Evolutionary conservation across 2,329 filamentous ascomycete genomes (phyloP), one percentile per base, ranked within the genome.

Genomic region (Paramyrothecium sp.): DNA sequence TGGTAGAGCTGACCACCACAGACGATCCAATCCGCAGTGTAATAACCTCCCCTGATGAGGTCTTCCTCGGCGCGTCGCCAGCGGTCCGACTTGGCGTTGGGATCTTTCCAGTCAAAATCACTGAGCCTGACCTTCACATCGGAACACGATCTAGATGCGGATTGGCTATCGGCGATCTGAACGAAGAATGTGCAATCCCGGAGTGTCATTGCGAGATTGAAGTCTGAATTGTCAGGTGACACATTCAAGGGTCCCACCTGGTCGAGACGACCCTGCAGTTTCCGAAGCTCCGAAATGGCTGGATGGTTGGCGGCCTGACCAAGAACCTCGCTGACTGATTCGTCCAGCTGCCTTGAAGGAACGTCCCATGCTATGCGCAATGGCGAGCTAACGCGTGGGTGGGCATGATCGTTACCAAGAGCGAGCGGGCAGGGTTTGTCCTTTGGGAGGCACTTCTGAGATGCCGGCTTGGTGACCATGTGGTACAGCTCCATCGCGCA

Each of bases 141-240:
- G 7, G 64, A 60, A 1, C 65, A 58, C 8, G 60, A 51, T 48
- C 59, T 52, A 23, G 58, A 30, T 33, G 58, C 59, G 17, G 60
- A 20, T 19, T 20, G 51, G 20, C 61, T 55, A 17, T 61, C 63
- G 48, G 72, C 72, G 56, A 92, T 81, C 65, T 85, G 84, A 46
- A 91, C 76, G 67, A 89, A 92, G 64, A 90, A 83, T 3, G 89
- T 91, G 70, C 90, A 92, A 75, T 95, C 91, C 53, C 91, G 79
- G 62, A 95, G 71, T 3, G 91, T 93, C 90, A 94, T 94, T 56
- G 89, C 89, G 7, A 90, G 77, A 13, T 83, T 81, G 59, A 90
- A 86, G 26, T 81, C 75, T 12, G 74, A 68, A 38, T 80, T 72
- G 3, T 70, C 67, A 2, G 69, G 69, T 51, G 77, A 69, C 10